Conservation (phyloP, 768 basidiomycete genomes). For the Suillus bovinus region DNA sequence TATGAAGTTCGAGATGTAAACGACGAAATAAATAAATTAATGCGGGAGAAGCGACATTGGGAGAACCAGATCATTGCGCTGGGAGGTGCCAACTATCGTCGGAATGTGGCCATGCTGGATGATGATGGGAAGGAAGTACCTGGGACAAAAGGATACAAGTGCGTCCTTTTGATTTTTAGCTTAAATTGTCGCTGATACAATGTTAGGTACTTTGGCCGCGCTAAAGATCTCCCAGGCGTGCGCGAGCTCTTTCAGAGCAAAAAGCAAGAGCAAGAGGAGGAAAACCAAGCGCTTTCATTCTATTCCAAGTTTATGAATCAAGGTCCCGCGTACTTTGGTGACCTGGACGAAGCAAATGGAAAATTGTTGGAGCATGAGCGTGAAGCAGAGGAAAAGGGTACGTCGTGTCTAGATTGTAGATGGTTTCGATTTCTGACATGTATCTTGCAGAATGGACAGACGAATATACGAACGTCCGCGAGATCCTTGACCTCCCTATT, state of each 20-base stretch:
- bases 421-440: not conserved
- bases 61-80: conserved; percentile 97
- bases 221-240: conserved; percentile 94
- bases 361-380: conserved; percentile 71
- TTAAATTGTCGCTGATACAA: not conserved
- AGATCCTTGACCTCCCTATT: conserved; percentile 49
- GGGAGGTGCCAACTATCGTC: conserved; percentile 93
- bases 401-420: conserved; percentile 16
- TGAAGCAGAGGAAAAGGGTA: conserved; percentile 73
- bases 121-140: conserved; percentile 96
- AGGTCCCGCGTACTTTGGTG: conserved; percentile 88
- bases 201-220: conserved; percentile 90
- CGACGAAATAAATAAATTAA: conserved; percentile 94
- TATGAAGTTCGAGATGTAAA: conserved; percentile 93
- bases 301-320: conserved; percentile 91
- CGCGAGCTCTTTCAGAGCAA: conserved; percentile 90
- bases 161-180: conserved; percentile 23
- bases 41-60: conserved; percentile 97
- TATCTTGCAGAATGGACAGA: conserved; percentile 61
- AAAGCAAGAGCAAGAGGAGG: conserved; percentile 87
- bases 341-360: conserved; percentile 76
- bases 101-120: conserved; percentile 92
- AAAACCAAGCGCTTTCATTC: conserved; percentile 69
- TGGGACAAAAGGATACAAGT: conserved; percentile 98
- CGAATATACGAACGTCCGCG: conserved; percentile 54